Conservation (phyloP, 371 early-diverging fungal genomes). For the Caulochytrium protostelioides region DNA sequence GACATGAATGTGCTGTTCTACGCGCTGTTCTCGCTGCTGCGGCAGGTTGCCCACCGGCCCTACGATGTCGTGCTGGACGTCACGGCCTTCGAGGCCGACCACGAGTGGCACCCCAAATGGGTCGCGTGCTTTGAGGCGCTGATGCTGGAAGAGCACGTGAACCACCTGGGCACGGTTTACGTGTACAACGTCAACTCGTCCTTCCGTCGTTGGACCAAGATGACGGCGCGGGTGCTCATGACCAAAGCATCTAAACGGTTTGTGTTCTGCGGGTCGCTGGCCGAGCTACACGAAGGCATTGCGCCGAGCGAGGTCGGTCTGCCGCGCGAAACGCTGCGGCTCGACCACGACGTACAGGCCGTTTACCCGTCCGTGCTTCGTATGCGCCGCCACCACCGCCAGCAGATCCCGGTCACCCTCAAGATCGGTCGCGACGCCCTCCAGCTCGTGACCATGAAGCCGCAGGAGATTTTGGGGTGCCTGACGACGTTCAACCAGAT, state of each 20-base stretch:
- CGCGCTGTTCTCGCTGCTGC: conserved; percentile 21
- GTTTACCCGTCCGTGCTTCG: conserved; percentile 53
- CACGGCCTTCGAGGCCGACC: conserved; percentile 52
- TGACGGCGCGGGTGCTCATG: conserved; percentile 30
- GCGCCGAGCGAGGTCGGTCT: too few relatives aligned
- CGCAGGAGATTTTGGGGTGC: conserved; percentile 38
- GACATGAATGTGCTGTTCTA: conserved; percentile 55
- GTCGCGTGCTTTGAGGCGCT: conserved; percentile 47
- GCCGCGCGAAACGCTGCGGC: too few relatives aligned
- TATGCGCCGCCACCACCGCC: conserved; percentile 46
- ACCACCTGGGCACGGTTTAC: conserved; percentile 20
- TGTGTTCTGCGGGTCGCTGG: conserved; percentile 38
- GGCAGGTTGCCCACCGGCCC: conserved; percentile 30
- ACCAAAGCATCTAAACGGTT: conserved; percentile 36
- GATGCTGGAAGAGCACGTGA: conserved; percentile 32
- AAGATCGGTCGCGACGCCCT: conserved; percentile 59
- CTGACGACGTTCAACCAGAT: conserved; percentile 62
- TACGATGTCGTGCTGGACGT: conserved; percentile 64
- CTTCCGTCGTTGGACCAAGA: conserved; percentile 46
- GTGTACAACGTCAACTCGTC: conserved; percentile 61
- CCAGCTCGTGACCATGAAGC: conserved; percentile 45
- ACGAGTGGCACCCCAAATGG: conserved; percentile 60
- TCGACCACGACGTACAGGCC: conserved; percentile 59
- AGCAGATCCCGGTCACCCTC: conserved; percentile 51
- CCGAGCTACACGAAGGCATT: conserved; percentile 49